Evolutionary conservation across 306 rosid species (phyloP), one percentile per base, ranked within the genome.

Genomic region (Quercus agrifolia): DNA sequence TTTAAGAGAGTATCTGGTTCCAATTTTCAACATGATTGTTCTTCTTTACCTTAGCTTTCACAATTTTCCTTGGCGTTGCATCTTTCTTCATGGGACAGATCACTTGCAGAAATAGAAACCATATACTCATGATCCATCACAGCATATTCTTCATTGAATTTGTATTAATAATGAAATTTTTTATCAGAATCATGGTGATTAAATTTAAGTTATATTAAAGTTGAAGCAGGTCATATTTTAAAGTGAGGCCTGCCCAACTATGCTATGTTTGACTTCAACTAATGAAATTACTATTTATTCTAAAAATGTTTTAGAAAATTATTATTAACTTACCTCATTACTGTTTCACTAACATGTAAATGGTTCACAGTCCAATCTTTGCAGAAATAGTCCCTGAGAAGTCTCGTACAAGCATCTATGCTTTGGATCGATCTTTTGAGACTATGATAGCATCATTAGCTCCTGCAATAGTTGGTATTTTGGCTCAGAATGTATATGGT

Each of bases 381-480:
- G 98, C 98, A 84, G 97, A 94, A 85, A 92, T 92, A 80, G 96
- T 94, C 31, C 92, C 94, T 17, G 91, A 88, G 86, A 92, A 78
- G 84, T 94, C 98, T 2, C 89, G 97, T 1, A 89, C 97, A 0
- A 84, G 87, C 78, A 82, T 94, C 73, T 90, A 92, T 68, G 97
- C 97, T 12, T 73, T 94, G 84, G 97, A 94, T 81, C 80, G 83
- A 80, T 88, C 92, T 38, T 88, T 92, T 6, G 97, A 92, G 82
- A 74, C 90, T 27, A 78, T 92, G 20, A 59, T 92, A 61, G 73
- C 93, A 3, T 92, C 98, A 5, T 92, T 94, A 57, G 97, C 96
- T 80, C 97, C 97, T 19, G 84, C 90, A 6, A 15, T 89, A 7
- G 97, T 91, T 20, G 97, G 96, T 30, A 17, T 94, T 56, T 79